A percentile compares a stretch with the other conserved stretches of the same genome.
These are phyloP conservation scores for Aspergillus felis DNA, from an alignment of 2,329 filamentous ascomycete genomes.

Conservation along the genomic window DNA sequence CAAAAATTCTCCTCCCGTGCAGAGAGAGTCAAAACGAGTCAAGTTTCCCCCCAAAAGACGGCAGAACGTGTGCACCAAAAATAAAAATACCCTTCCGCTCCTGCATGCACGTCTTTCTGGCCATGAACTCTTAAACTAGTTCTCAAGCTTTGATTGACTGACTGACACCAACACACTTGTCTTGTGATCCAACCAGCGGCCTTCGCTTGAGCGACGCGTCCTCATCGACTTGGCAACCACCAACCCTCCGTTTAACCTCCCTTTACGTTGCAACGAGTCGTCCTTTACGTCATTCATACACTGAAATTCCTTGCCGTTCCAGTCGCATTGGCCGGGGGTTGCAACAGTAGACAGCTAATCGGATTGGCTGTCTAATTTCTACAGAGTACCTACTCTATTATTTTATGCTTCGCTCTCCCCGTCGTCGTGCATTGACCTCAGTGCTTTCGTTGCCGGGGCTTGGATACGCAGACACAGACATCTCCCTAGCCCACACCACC, in stretches of 20 bases:
- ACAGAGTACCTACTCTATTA: not conserved
- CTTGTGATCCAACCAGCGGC: not conserved
- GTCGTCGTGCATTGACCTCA: slow-evolving; percentile 3
- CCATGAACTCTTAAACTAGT: not conserved
- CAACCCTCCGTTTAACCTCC: slow-evolving; percentile 3
- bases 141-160: not conserved
- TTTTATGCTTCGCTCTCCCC: slow-evolving; percentile 1
- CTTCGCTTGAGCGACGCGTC: not conserved
- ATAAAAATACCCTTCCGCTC: not conserved
- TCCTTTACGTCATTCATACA: slow-evolving; percentile 11
- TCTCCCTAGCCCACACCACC: not conserved
- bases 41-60: not conserved
- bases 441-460: slow-evolving; percentile 7
- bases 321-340: not conserved
- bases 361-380: not conserved
- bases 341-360: not conserved
- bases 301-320: not conserved
- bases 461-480: not conserved
- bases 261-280: slow-evolving; percentile 1
- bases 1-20: not conserved
- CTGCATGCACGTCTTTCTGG: not conserved
- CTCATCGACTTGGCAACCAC: not conserved
- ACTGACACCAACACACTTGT: not conserved
- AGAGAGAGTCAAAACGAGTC: not conserved
- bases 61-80: not conserved